phyloP scores from a whole-genome alignment of 306 rosid genomes.

The Vicia sativa region DNA sequence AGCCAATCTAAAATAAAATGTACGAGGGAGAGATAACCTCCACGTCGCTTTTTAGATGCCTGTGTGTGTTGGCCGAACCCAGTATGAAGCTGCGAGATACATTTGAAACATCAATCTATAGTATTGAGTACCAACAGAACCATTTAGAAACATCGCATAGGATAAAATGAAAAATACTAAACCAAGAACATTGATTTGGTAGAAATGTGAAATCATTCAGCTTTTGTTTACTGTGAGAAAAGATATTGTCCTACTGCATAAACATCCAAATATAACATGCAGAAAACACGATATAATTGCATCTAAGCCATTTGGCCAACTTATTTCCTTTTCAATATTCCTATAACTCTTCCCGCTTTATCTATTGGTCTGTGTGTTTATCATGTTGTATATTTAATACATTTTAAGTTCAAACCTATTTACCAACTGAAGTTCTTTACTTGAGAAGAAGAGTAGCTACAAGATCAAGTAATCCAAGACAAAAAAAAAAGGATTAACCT shows the following conservation, averaged over 20 bases:
- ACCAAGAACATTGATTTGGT: not conserved
- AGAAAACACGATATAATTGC: slow-evolving; percentile 3
- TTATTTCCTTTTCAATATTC: slow-evolving; percentile 8
- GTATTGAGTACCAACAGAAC: slow-evolving; percentile 33
- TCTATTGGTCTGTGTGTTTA: slow-evolving; percentile 3
- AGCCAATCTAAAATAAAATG: slow-evolving; percentile 32
- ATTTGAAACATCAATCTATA: slow-evolving; percentile 32
- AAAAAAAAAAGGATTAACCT: slow-evolving; percentile 11
- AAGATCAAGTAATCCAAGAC: slow-evolving; percentile 22
- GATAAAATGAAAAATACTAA: slow-evolving; percentile 32
- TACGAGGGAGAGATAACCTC: slow-evolving; percentile 50
- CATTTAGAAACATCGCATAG: slow-evolving; percentile 14
- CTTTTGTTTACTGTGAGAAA: slow-evolving; percentile 9
- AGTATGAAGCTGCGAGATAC: slow-evolving; percentile 75
- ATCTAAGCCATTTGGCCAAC: slow-evolving; percentile 11
- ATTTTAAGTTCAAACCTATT: slow-evolving; percentile 9
- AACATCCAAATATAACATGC: slow-evolving; percentile 27
- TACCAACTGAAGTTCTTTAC: slow-evolving; percentile 9
- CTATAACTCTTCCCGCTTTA: slow-evolving; percentile 6
- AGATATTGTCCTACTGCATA: slow-evolving; percentile 21
- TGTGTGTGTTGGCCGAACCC: slow-evolving; percentile 59
- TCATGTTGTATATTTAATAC: not conserved
- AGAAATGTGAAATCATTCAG: slow-evolving; percentile 37
- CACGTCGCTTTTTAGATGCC: slow-evolving; percentile 64
- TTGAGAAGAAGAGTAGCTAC: slow-evolving; percentile 7